Conservation (phyloP, 331 rosid species). For the Arachis monticola region DNA sequence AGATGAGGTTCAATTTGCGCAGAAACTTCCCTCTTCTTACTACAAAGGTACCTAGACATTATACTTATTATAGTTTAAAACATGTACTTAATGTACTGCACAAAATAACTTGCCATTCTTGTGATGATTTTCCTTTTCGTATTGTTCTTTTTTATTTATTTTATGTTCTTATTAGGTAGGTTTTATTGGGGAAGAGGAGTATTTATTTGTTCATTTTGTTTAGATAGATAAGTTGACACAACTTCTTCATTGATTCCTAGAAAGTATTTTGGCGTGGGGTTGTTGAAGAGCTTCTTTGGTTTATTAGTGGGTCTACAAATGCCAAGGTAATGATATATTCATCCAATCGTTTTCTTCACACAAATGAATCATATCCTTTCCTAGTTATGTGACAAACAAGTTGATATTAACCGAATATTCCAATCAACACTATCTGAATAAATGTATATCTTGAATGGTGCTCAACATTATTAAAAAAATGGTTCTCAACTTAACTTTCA, state of each 20-base stretch:
- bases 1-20: constrained; percentile 94
- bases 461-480: background rate
- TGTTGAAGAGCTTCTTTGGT: constrained; percentile 98
- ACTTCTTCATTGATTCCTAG: constrained; percentile 55
- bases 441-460: background rate
- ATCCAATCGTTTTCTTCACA: constrained; percentile 10
- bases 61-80: constrained; percentile 25
- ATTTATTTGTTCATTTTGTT: constrained; percentile 30
- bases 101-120: background rate
- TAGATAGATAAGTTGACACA: constrained; percentile 42
- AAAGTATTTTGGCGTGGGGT: constrained; percentile 98
- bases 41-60: constrained; percentile 68
- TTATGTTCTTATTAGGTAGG: background rate
- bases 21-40: constrained; percentile 88
- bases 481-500: constrained; percentile 11
- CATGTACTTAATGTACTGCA: constrained; percentile 9
- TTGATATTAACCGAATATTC: constrained; percentile 8
- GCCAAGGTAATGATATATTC: constrained; percentile 69
- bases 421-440: too few species aligned
- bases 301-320: constrained; percentile 94
- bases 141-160: constrained; percentile 1
- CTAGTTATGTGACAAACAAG: background rate
- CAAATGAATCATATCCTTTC: background rate
- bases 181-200: constrained; percentile 29
- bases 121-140: constrained; percentile 14